Percentiles rank a stretch among this genome's conserved stretches.
Conservation (phyloP, 208 protist genomes). For the Leishmania turanica region DNA sequence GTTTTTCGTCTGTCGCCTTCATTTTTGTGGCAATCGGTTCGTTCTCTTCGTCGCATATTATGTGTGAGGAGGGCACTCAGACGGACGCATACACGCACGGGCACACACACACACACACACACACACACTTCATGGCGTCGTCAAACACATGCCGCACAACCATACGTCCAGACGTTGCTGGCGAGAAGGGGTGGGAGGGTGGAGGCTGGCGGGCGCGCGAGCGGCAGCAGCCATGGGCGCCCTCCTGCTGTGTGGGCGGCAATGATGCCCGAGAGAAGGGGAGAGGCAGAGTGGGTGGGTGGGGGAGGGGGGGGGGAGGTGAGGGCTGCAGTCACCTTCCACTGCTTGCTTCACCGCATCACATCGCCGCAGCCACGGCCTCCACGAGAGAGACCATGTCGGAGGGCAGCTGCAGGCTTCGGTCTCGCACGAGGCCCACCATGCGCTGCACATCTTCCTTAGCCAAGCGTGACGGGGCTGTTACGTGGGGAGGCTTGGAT, state of each 20-base stretch:
- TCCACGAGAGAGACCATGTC: conserved; percentile 71
- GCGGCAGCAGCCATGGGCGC: background rate
- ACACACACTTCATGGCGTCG: background rate
- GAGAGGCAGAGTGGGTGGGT: background rate
- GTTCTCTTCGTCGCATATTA: background rate
- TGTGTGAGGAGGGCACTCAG: background rate
- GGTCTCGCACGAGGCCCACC: conserved; percentile 65
- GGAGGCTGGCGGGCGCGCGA: background rate
- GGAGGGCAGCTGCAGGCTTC: conserved; percentile 70
- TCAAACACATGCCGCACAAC: background rate
- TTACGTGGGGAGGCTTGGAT: background rate
- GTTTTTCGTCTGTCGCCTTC: background rate
- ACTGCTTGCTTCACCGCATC: conserved; percentile 8
- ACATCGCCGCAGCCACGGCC: conserved; percentile 34
- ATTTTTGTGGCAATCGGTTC: background rate
- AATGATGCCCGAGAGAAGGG: conserved; percentile 1
- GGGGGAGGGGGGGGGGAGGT: background rate
- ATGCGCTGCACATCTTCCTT: conserved; percentile 61
- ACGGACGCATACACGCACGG: too few species aligned
- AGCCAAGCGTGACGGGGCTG: conserved; percentile 1
- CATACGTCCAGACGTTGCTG: background rate
- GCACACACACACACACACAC: conserved; percentile 4
- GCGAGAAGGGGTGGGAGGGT: background rate
- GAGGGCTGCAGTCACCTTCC: conserved; percentile 7
- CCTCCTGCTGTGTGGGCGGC: background rate